Evolutionary conservation across 169 alveolate species (phyloP).

Genomic region (Miamiensis avidus): DNA sequence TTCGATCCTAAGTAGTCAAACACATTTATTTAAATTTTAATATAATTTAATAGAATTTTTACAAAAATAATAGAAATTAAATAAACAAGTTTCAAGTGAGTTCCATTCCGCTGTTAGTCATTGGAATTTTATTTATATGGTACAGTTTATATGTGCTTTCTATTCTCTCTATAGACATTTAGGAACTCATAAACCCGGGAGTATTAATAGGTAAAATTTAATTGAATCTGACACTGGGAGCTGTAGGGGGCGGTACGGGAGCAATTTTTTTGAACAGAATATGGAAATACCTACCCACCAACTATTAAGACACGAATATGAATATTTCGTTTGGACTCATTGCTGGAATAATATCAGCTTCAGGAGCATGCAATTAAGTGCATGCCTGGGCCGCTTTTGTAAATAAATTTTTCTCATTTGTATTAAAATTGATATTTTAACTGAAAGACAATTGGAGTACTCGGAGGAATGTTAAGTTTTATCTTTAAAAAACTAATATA

Average conservation of each 20-base stretch:
- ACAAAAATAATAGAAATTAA: too few species aligned
- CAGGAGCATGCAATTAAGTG: not conserved
- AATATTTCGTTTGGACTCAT: not conserved
- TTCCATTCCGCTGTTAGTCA: not conserved
- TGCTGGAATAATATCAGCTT: not conserved
- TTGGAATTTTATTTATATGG: not conserved
- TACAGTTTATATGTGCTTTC: not conserved
- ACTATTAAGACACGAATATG: too few species aligned
- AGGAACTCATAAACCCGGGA: not conserved
- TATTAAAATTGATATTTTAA: too few species aligned
- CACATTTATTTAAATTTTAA: too few species aligned
- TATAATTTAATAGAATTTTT: too few species aligned
- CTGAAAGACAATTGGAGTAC: not conserved
- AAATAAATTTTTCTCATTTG: too few species aligned
- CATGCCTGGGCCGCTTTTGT: too few species aligned
- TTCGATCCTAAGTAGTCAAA: not conserved
- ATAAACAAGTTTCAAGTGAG: too few species aligned
- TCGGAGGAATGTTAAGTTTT: not conserved
- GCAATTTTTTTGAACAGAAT: not conserved
- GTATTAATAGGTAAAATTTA: not conserved
- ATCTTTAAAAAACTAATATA: too few species aligned
- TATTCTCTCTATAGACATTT: too few species aligned
- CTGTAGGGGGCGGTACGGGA: not conserved
- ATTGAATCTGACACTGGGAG: not conserved
- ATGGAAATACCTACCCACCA: not conserved